Percentiles rank a stretch among this genome's conserved stretches.
These are phyloP conservation scores for Venturia asperata DNA, from an alignment of 2,329 filamentous ascomycete species.

Conservation along the genomic window DNA sequence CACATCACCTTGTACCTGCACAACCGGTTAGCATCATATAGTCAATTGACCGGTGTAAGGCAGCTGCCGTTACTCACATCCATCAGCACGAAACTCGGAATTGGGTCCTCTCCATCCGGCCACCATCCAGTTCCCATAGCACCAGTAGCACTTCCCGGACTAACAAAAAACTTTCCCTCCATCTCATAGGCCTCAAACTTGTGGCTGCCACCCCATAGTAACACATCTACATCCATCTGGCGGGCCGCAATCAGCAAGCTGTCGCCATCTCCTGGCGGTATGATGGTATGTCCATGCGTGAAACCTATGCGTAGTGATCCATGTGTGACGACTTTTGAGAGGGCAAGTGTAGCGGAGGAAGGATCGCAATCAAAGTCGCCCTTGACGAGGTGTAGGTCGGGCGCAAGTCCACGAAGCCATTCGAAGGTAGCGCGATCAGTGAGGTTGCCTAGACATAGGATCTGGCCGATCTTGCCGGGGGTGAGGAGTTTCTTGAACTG, in stretches of 20 bases:
- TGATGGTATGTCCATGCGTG: conserved; percentile 64
- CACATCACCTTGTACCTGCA: conserved; percentile 87
- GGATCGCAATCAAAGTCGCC: conserved; percentile 64
- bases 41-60: neutral
- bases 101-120: conserved; percentile 56
- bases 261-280: conserved; percentile 61
- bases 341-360: conserved; percentile 54
- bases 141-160: conserved; percentile 61
- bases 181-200: conserved; percentile 65
- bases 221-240: conserved; percentile 64
- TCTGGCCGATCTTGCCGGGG: conserved; percentile 52
- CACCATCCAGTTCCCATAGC: conserved; percentile 56
- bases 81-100: conserved; percentile 94
- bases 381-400: conserved; percentile 62
- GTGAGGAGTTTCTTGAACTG: conserved; percentile 50
- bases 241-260: conserved; percentile 59
- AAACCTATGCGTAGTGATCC: conserved; percentile 62
- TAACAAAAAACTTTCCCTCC: conserved; percentile 66
- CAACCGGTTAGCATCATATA: neutral
- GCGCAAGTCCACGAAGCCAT: conserved; percentile 49
- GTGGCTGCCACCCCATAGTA: conserved; percentile 64
- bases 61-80: conserved; percentile 59
- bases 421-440: conserved; percentile 51
- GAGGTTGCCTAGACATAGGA: conserved; percentile 52
- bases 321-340: conserved; percentile 64